Evolutionary conservation across 2,329 filamentous ascomycete species (phyloP).

Genomic region (Pseudogymnoascus sp.): DNA sequence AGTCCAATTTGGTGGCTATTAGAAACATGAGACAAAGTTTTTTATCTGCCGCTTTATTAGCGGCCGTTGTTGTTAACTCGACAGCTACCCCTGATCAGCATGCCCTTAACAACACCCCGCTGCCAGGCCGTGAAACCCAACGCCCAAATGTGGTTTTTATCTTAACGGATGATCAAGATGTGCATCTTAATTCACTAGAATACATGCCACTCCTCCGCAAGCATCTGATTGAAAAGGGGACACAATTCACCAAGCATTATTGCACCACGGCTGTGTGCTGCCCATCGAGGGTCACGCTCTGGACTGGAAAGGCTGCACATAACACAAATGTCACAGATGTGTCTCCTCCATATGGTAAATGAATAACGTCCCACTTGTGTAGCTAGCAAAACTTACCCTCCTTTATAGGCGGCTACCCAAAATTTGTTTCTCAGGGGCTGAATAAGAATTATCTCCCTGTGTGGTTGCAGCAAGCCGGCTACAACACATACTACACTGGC

Average conservation of each 20-base stretch:
- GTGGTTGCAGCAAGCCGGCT: slow-evolving; percentile 63
- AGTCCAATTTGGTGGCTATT: not conserved
- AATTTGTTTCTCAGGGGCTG: slow-evolving; percentile 57
- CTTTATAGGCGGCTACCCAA: slow-evolving; percentile 49
- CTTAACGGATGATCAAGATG: slow-evolving; percentile 58
- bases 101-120: not conserved
- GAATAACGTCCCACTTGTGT: not conserved
- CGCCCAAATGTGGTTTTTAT: slow-evolving; percentile 54
- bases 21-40: slow-evolving; percentile 11
- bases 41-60: slow-evolving; percentile 12
- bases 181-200: slow-evolving; percentile 50
- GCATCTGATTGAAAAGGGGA: slow-evolving; percentile 48
- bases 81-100: slow-evolving; percentile 14
- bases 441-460: slow-evolving; percentile 63
- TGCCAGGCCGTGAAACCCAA: not conserved
- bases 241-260: slow-evolving; percentile 50
- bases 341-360: slow-evolving; percentile 41
- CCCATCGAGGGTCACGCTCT: slow-evolving; percentile 52
- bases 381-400: slow-evolving; percentile 26
- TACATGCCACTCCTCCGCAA: slow-evolving; percentile 51
- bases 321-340: slow-evolving; percentile 54
- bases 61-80: slow-evolving; percentile 11
- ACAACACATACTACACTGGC: slow-evolving; percentile 66
- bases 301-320: slow-evolving; percentile 55
- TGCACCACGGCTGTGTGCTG: slow-evolving; percentile 57